Evolutionary conservation across 1,139 yeast species (phyloP).

Genomic region (Yamadazyma pseudoaaseri): DNA sequence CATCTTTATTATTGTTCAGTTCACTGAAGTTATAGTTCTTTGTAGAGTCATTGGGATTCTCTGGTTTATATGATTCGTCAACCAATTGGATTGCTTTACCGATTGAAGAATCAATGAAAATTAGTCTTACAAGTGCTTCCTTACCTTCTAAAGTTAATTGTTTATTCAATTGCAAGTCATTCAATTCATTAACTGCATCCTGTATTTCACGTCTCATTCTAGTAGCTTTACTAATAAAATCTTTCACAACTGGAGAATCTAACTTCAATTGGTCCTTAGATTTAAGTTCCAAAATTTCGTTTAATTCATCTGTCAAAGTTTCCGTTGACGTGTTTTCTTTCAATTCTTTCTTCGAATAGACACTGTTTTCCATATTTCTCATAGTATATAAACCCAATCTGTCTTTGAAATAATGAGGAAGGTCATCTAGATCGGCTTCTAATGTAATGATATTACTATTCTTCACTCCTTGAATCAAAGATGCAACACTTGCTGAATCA

Average conservation of each 20-base stretch:
- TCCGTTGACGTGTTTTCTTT: constrained; percentile 8
- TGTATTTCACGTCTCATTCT: constrained; percentile 47
- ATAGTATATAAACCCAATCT: constrained; percentile 65
- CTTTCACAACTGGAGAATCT: constrained; percentile 27
- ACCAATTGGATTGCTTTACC: constrained; percentile 62
- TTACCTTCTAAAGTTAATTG: constrained; percentile 65
- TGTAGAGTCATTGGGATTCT: constrained; percentile 10
- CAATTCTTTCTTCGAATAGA: constrained; percentile 17
- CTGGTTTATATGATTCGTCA: constrained; percentile 32
- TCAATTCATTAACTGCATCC: constrained; percentile 55
- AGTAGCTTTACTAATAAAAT: constrained; percentile 45
- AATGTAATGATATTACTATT: constrained; percentile 41
- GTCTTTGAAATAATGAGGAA: constrained; percentile 50
- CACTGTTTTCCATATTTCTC: constrained; percentile 62
- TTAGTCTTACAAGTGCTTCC: constrained; percentile 66
- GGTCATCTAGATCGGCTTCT: constrained; percentile 37
- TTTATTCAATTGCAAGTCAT: constrained; percentile 52
- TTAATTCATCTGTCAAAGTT: constrained; percentile 35
- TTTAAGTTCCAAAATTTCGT: constrained; percentile 29
- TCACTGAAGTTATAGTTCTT: constrained; percentile 10
- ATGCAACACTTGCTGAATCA: constrained; percentile 41
- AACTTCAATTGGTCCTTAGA: constrained; percentile 29
- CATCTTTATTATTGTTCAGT: constrained; percentile 14
- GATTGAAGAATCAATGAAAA: constrained; percentile 66
- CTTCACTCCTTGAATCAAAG: constrained; percentile 41